Base-by-base conservation (phyloP, 306 rosid species). In the Quillaja saponaria region DNA sequence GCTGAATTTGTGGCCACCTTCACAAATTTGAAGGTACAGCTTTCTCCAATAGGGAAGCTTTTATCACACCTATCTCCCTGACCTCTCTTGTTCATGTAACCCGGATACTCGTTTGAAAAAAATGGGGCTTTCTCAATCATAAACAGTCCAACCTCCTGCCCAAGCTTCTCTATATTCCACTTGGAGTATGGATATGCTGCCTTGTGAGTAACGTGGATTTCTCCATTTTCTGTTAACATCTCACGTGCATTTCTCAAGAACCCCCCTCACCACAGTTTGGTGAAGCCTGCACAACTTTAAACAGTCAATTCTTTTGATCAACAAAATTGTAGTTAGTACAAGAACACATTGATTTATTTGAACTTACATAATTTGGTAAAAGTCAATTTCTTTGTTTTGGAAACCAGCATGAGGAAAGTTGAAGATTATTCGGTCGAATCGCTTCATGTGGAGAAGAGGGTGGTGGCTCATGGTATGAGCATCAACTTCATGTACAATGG, bases 81-180 rank as follows among this genome's bases (percentile, higher is more conserved):
- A 6, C 82, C 80, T 61, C 19, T 78, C 52, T 50, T 78, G 40
- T 72, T 78, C 2, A 1, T 0, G 38, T 78, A 75, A 25, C 74
- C 79, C 0, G 68, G 63, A 34, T 78, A 82, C 0, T 10, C 14
- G 1, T 1, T 0, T 5, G 0, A 5, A 4, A 3, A 0, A 62
- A 81, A 81, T 0, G 3, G n/a, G 3, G 4, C 10, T n/a, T n/a
- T n/a, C n/a, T n/a, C n/a, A n/a, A n/a, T n/a, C n/a, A n/a, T n/a
- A n/a, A n/a, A n/a, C n/a, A 76, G 64, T 0, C 34, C 49, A 18
- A 3, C 47, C 39, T 41, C 25, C 13, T 52, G 4, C 6, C 52
- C 82, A 15, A 73, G 21, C 47, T 49, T 15, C 61, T 19, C 56
- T 13, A 76, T 66, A 41, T 70, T 15, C 88, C 85, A 76, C 0